phyloP scores from a whole-genome alignment of 257 asterid genomes.

The Sherardia arvensis region DNA sequence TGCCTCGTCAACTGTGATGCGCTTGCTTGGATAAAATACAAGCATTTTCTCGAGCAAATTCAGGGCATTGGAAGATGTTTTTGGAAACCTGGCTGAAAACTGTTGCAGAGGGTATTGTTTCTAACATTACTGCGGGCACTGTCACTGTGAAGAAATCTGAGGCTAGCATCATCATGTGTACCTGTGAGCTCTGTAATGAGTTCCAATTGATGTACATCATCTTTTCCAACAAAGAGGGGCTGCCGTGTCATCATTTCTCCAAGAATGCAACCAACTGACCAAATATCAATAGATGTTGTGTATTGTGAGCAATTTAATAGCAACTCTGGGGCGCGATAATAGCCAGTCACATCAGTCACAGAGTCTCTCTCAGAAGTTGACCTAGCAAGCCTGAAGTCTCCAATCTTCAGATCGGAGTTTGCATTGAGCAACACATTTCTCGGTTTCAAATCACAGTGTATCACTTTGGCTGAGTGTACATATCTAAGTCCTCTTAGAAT shows the following conservation, averaged over 20 bases:
- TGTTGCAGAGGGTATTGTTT: constrained; percentile 43
- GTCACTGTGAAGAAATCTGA: constrained; percentile 50
- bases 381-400: constrained; percentile 96
- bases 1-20: constrained; percentile 72
- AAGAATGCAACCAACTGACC: constrained; percentile 98
- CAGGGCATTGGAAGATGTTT: constrained; percentile 33
- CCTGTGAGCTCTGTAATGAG: constrained; percentile 80
- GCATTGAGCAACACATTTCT: constrained; percentile 83
- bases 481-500: constrained; percentile 85
- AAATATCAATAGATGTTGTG: constrained; percentile 91
- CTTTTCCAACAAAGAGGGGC: constrained; percentile 92
- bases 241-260: constrained; percentile 91
- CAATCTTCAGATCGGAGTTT: constrained; percentile 80
- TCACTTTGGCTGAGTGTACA: constrained; percentile 83
- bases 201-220: constrained; percentile 93
- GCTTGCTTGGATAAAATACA: constrained; percentile 44
- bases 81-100: constrained; percentile 36
- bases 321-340: constrained; percentile 98
- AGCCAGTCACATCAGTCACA: constrained; percentile 97
- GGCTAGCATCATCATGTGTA: constrained; percentile 47
- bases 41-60: constrained; percentile 55
- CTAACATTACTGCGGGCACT: constrained; percentile 49
- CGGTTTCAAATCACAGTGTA: constrained; percentile 97
- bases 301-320: constrained; percentile 92
- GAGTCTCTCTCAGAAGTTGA: constrained; percentile 95